Evolutionary conservation across 164 flowering plant genomes (phyloP).

Genomic region (Warburgia ugandensis): DNA sequence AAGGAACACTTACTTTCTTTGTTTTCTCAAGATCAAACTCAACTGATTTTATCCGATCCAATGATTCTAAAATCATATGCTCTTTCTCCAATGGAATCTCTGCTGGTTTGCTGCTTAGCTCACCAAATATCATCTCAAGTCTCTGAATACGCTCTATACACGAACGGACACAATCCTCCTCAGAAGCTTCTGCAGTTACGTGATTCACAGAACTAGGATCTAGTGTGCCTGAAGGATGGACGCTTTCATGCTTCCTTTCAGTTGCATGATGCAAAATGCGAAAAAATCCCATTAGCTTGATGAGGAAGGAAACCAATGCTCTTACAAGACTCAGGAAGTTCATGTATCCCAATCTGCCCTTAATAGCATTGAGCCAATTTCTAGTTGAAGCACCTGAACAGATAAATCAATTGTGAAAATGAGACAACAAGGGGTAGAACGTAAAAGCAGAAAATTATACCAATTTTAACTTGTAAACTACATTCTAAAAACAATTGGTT

Average conservation of each 20-base stretch:
- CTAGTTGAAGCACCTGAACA: too few relatives aligned
- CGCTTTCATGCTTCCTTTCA: conserved; percentile 10
- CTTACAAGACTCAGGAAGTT: background rate
- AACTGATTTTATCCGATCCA: conserved; percentile 75
- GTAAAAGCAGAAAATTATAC: too few relatives aligned
- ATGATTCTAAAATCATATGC: conserved; percentile 55
- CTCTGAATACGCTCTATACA: conserved; percentile 71
- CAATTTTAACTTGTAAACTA: too few relatives aligned
- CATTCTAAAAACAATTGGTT: too few relatives aligned
- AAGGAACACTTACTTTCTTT: conserved; percentile 43
- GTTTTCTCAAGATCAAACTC: conserved; percentile 88
- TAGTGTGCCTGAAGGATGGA: conserved; percentile 18
- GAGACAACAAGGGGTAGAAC: too few relatives aligned
- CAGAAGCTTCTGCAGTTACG: conserved; percentile 21
- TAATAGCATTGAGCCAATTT: conserved; percentile 1
- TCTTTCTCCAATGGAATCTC: conserved; percentile 76
- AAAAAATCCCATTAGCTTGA: conserved; percentile 18
- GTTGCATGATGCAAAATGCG: conserved; percentile 11
- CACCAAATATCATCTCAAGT: conserved; percentile 55
- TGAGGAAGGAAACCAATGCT: conserved; percentile 11
- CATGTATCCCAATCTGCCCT: background rate
- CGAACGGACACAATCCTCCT: conserved; percentile 43
- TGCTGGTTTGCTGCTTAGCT: conserved; percentile 55
- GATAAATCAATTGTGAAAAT: too few relatives aligned
- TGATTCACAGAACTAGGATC: conserved; percentile 20